A percentile compares a stretch with the other conserved stretches of the same genome.
Conservation (phyloP, 345 rosid genomes). For the Rhodamnia argentea region DNA sequence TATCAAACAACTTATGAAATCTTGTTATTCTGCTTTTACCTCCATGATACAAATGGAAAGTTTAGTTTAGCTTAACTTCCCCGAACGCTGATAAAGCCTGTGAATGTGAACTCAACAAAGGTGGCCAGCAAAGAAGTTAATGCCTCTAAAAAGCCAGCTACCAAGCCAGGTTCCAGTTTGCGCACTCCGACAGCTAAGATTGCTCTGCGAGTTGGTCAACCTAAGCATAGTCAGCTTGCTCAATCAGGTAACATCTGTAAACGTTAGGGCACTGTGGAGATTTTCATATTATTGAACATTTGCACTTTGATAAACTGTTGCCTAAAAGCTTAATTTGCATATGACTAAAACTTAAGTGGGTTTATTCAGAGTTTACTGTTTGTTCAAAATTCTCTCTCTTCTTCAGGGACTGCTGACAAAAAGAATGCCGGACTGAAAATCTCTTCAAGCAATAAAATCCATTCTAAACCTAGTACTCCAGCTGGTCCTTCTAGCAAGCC, state of each 20-base stretch:
- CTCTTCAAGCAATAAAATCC: slow-evolving; percentile 17
- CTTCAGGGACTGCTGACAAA: slow-evolving; percentile 24
- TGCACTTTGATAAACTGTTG: neutral
- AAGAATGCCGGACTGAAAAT: slow-evolving; percentile 27
- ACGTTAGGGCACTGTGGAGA: neutral
- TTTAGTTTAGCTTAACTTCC: slow-evolving; percentile 47
- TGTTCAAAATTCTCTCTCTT: neutral
- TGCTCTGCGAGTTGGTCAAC: slow-evolving; percentile 16
- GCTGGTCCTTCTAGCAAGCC: slow-evolving; percentile 30
- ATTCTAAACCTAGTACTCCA: slow-evolving; percentile 23
- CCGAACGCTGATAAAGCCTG: slow-evolving; percentile 54
- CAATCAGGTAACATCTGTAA: slow-evolving; percentile 30
- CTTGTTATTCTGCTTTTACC: neutral
- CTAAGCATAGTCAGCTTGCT: slow-evolving; percentile 26
- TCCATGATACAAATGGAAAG: neutral
- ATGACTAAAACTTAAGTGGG: neutral
- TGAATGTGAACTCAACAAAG: slow-evolving; percentile 23
- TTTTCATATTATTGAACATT: neutral
- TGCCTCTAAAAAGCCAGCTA: slow-evolving; percentile 26
- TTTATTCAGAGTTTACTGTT: neutral
- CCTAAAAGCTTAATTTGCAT: neutral
- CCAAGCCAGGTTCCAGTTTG: slow-evolving; percentile 22
- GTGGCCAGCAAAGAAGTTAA: slow-evolving; percentile 31
- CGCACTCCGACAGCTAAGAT: slow-evolving; percentile 22
- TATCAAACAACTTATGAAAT: neutral